Evolutionary conservation across 345 rosid species (phyloP), one percentile per base, ranked within the genome.

Genomic region (Tarenaya hassleriana): DNA sequence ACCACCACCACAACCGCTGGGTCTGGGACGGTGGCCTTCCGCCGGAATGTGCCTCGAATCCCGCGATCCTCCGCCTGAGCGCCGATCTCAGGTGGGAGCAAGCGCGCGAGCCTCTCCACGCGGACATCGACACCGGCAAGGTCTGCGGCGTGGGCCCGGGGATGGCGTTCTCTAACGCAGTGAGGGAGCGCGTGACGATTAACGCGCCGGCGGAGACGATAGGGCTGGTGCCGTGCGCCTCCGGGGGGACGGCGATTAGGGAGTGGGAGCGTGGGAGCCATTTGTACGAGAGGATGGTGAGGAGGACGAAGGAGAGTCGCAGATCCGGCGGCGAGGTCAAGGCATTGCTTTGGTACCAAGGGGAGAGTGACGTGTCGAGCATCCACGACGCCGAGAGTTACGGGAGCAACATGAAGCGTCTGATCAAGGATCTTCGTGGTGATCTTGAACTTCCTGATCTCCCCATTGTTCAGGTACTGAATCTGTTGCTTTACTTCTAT

Each of bases 61-160:
- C 81, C 0, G 63, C 82, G 49, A 52, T 81, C 69, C 72, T 67
- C 79, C 95, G 98, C 20, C 62, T 84, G 62, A 45, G 47, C 40
- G 71, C 95, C 58, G 31, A 61, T 41, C 90, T 79, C 69, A 71
- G 46, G 3, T 87, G 95, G 98, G 86, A 82, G 60, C 41, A 27
- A 29, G 88, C 95, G 4, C 71, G 19, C 5, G 95, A 77, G 69
- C 98, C 92, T 13, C 92, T 87, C 52, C 96, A 87, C 80, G 63
- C 33, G 32, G 95, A 79, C 67, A 87, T 84, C 67, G 95, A 87
- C 80, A 37, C 68, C 0, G 48, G 16, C 1, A 87, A 87, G 67
- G 74, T 59, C 16, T 91, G 92, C 64, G 98, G 95, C 1, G 73
- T 87, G 3, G 87, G 96, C 3, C 96, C 98, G 1, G 98, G 96